Conservation (phyloP, 2,329 filamentous ascomycete species). For the Claviceps spartinae region DNA sequence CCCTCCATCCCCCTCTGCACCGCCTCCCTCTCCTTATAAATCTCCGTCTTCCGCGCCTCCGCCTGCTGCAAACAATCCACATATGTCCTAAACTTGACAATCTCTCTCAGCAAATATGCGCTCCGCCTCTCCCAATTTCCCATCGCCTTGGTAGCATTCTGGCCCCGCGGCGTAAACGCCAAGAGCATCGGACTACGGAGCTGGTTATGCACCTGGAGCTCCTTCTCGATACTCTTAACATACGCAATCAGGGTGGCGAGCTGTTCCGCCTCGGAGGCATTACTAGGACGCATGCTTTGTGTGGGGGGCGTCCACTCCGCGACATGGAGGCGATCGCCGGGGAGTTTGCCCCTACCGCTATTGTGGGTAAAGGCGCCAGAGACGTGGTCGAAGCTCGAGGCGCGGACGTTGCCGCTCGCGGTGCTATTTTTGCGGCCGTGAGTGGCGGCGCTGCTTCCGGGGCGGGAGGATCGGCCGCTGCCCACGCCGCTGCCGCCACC, state of each 20-base stretch:
- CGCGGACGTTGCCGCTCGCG: constrained; percentile 38
- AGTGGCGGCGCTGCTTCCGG: constrained; percentile 36
- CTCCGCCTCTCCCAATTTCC: constrained; percentile 96
- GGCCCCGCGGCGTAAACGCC: constrained; percentile 73
- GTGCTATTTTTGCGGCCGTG: constrained; percentile 29
- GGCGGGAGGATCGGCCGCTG: constrained; percentile 27
- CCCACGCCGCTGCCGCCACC: constrained; percentile 9
- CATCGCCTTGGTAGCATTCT: constrained; percentile 75
- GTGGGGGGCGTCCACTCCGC: constrained; percentile 81
- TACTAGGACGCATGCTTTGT: constrained; percentile 79
- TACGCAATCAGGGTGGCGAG: constrained; percentile 62
- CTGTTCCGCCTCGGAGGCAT: constrained; percentile 67
- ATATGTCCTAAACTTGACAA: constrained; percentile 93
- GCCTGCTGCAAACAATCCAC: constrained; percentile 72
- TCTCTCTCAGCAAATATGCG: constrained; percentile 79
- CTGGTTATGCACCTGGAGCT: constrained; percentile 77
- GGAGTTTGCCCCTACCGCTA: constrained; percentile 45
- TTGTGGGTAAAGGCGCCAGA: constrained; percentile 37
- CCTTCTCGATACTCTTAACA: constrained; percentile 72
- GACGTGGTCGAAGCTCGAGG: constrained; percentile 48
- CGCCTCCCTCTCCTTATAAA: constrained; percentile 48
- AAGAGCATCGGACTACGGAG: constrained; percentile 76
- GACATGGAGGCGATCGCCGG: constrained; percentile 73
- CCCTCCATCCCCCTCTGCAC: constrained; percentile 35
- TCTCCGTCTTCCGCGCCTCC: constrained; percentile 52